Conservation (phyloP, 2,329 filamentous ascomycete species). For the Pyrenophora tritici-repentis region DNA sequence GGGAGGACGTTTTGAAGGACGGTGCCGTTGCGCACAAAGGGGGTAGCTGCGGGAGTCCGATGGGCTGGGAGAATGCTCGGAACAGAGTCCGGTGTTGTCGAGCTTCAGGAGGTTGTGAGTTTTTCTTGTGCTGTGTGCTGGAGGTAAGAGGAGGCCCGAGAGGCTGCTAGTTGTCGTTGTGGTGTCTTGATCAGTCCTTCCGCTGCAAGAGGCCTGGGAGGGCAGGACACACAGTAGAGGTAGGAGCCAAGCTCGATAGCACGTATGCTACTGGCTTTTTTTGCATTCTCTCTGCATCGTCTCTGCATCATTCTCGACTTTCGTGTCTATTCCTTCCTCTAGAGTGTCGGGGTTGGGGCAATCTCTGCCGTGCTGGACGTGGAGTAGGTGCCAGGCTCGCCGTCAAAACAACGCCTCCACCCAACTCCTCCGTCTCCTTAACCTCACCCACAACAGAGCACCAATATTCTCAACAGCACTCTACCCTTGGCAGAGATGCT, state of each 20-base stretch:
- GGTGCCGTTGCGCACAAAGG: neutral
- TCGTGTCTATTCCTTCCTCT: constrained; percentile 9
- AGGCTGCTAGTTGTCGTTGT: constrained; percentile 1
- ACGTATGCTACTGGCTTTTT: constrained; percentile 18
- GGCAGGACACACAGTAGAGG: constrained; percentile 9
- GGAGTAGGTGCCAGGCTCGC: constrained; percentile 11
- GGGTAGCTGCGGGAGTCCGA: neutral
- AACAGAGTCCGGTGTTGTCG: neutral
- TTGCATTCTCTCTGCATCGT: constrained; percentile 12
- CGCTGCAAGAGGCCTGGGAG: neutral
- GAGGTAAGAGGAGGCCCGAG: neutral
- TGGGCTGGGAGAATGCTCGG: neutral
- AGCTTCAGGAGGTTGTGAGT: neutral
- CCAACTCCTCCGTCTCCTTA: constrained; percentile 9
- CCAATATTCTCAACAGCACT: constrained; percentile 21
- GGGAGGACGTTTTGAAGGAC: neutral
- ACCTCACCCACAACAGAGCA: constrained; percentile 15
- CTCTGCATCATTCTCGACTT: neutral
- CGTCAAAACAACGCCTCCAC: constrained; percentile 13
- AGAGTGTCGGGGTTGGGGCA: constrained; percentile 5
- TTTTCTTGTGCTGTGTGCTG: neutral
- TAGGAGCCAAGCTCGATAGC: constrained; percentile 15
- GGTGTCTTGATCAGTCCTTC: neutral
- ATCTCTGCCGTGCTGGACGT: constrained; percentile 5
- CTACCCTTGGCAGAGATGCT: constrained; percentile 21